Evolutionary conservation across 768 basidiomycete species (phyloP).

Genomic region (Termitomyces sp.): DNA sequence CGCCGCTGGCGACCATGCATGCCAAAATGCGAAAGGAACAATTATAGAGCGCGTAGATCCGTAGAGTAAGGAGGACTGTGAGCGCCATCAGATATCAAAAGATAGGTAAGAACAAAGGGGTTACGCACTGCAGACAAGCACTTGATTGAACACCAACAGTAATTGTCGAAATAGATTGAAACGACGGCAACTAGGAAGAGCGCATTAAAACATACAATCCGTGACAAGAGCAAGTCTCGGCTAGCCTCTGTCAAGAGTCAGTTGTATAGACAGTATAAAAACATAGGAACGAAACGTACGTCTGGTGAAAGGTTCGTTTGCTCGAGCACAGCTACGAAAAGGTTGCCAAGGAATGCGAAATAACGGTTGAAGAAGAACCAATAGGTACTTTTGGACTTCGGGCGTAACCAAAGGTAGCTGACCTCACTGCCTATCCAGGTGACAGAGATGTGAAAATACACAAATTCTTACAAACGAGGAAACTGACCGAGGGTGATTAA

Average conservation of each 20-base stretch:
- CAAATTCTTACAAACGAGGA: neutral
- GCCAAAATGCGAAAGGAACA: slow-evolving; percentile 36
- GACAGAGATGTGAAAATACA: neutral
- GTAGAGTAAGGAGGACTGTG: slow-evolving; percentile 42
- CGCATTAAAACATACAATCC: neutral
- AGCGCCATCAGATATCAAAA: neutral
- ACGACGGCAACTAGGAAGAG: slow-evolving; percentile 34
- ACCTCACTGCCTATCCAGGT: slow-evolving; percentile 35
- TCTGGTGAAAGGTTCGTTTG: slow-evolving; percentile 26
- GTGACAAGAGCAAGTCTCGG: neutral
- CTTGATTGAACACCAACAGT: slow-evolving; percentile 41
- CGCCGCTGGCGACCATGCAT: slow-evolving; percentile 32
- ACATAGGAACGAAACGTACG: slow-evolving; percentile 17
- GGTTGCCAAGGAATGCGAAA: slow-evolving; percentile 39
- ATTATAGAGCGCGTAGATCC: slow-evolving; percentile 51
- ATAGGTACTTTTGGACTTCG: slow-evolving; percentile 35
- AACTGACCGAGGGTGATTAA: slow-evolving; percentile 33
- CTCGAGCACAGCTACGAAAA: slow-evolving; percentile 28
- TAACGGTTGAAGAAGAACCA: slow-evolving; percentile 55
- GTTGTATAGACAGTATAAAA: neutral
- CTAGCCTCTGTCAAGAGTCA: slow-evolving; percentile 17
- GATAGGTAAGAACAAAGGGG: neutral
- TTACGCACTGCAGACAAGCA: slow-evolving; percentile 44
- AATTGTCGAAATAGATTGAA: slow-evolving; percentile 41
- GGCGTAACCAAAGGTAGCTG: slow-evolving; percentile 43